Base-by-base conservation (phyloP, 1,284 basidiomycete genomes). In the Xerocomus nothofagi region DNA sequence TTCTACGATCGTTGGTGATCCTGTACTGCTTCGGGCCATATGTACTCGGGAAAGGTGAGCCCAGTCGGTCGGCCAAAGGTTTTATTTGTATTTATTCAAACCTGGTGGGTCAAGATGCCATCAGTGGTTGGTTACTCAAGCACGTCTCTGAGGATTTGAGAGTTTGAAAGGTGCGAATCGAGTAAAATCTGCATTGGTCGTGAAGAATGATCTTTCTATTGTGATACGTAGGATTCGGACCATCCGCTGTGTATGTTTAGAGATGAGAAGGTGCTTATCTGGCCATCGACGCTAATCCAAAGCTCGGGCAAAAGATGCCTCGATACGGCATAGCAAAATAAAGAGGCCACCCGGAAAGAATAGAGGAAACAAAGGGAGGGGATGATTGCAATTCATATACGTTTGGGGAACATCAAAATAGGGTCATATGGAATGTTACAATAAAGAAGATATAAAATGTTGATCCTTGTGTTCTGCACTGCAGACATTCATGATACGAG, bases 21-120 rank as follows among this genome's bases (percentile, higher is more conserved):
- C 18, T 61, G 8, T 59, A 53, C 14, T 59, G 38, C 39, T 47
- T 51, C 2, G 59, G 54, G 20, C 54, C 59, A 20, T 57, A 51
- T 14, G 44, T 48, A 1, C 44, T 50, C 9, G 54, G 51, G 9
- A 47, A 51, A 48, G 50, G 57, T 50, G 31, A 44, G 49, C 20
- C 6, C 6, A 1, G 6, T 41, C 14, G 7, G 18, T 41, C 4
- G 2, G 32, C n/a, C 24, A 24, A 17, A 37, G 18, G 17, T 17
- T 11, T 7, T 2, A 1, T 21, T 33, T 14, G 14, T 30, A 17
- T 23, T 49, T 26, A 39, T 43, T 26, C 39, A 39, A 7, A 4
- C 27, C 15, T 9, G 6, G 21, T 11, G 9, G 15, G 11, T 38
- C 17, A 24, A 54, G 57, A 62, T 44, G 45, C 45, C 26, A 38